Conservation (phyloP, 2,329 filamentous ascomycete species). For the Alternaria novae-zelandiae region DNA sequence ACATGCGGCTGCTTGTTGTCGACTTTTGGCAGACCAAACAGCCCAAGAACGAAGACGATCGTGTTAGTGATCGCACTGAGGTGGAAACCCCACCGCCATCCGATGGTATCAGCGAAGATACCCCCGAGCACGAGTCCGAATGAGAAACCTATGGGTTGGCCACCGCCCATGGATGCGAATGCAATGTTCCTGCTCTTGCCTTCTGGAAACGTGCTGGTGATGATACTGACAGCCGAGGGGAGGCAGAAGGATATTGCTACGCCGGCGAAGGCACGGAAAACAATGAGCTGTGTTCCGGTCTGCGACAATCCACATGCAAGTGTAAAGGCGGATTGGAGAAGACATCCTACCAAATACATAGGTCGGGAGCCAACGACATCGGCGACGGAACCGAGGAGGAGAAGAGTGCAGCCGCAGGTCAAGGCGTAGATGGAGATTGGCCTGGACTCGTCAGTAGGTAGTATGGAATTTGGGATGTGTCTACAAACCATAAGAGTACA, state of each 20-base stretch:
- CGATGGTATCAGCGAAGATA: slow-evolving; percentile 55
- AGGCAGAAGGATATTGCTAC: slow-evolving; percentile 57
- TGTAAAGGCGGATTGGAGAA: slow-evolving; percentile 54
- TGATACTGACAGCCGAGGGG: slow-evolving; percentile 58
- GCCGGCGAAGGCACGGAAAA: slow-evolving; percentile 56
- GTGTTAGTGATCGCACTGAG: slow-evolving; percentile 54
- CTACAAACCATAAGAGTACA: slow-evolving; percentile 37
- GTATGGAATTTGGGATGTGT: not conserved
- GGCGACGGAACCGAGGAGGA: slow-evolving; percentile 59
- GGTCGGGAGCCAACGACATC: slow-evolving; percentile 58
- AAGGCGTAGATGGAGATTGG: slow-evolving; percentile 49
- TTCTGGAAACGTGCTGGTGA: slow-evolving; percentile 55
- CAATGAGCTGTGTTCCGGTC: slow-evolving; percentile 51
- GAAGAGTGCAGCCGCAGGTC: slow-evolving; percentile 57
- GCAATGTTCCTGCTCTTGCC: slow-evolving; percentile 59
- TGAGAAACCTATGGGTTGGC: slow-evolving; percentile 59
- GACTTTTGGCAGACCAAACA: slow-evolving; percentile 48
- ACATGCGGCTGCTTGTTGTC: slow-evolving; percentile 31
- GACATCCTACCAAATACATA: slow-evolving; percentile 56
- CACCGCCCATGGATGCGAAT: slow-evolving; percentile 59
- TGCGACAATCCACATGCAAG: slow-evolving; percentile 53
- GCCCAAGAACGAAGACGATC: slow-evolving; percentile 47
- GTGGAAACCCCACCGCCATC: slow-evolving; percentile 62
- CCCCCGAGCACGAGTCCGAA: slow-evolving; percentile 60
- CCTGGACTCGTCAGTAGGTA: slow-evolving; percentile 26